phyloP scores from a whole-genome alignment of 129 eudicot genomes.

The Flaveria linearis region DNA sequence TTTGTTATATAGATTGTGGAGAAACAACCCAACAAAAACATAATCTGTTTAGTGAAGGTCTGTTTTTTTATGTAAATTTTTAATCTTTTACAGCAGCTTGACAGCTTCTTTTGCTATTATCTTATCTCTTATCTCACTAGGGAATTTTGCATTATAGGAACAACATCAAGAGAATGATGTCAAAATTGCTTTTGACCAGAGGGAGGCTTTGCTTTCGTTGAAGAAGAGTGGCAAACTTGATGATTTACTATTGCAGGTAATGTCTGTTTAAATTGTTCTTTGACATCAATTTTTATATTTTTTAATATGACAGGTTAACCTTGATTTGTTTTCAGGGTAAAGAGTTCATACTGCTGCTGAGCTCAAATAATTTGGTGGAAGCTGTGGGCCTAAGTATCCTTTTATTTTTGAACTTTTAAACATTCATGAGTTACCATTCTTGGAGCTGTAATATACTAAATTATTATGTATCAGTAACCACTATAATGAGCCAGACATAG shows the following conservation, averaged over 20 bases:
- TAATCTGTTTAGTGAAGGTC: conserved; percentile 62
- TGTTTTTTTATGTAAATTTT: background rate
- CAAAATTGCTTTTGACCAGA: conserved; percentile 20
- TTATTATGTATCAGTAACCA: conserved; percentile 5
- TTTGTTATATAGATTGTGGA: conserved; percentile 83
- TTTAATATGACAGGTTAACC: too few relatives aligned
- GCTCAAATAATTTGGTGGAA: conserved; percentile 57
- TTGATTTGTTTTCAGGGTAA: too few relatives aligned
- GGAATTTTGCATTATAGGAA: conserved; percentile 36
- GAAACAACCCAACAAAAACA: conserved; percentile 54
- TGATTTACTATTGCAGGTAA: conserved; percentile 56
- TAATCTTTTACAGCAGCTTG: background rate
- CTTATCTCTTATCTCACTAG: background rate
- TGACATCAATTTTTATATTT: too few relatives aligned
- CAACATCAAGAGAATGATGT: conserved; percentile 24
- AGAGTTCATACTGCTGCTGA: too few relatives aligned
- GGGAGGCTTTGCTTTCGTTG: conserved; percentile 50
- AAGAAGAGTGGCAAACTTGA: conserved; percentile 52
- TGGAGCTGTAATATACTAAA: conserved; percentile 8
- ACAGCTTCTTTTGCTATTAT: background rate
- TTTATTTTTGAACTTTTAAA: conserved; percentile 8
- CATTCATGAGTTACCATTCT: background rate
- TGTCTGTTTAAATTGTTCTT: too few relatives aligned
- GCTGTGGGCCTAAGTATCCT: conserved; percentile 85
- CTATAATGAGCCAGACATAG: conserved; percentile 43